phyloP scores from a whole-genome alignment of 169 alveolate genomes.

The Eimeria maxima region DNA sequence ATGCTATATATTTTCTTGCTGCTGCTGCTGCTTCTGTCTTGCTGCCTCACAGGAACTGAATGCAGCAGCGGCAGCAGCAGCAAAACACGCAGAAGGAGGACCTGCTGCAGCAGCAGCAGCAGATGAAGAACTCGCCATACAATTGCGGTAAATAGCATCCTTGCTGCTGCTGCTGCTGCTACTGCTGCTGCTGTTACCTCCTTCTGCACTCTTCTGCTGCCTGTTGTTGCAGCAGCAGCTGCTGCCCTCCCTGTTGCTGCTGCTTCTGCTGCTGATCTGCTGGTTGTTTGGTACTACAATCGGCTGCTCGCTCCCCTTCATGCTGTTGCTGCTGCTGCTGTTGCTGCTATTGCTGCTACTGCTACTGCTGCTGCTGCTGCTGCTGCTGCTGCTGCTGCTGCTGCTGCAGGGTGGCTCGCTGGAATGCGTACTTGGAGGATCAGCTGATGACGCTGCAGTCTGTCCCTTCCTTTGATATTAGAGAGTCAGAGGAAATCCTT shows the following conservation, averaged over 20 bases:
- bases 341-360: not conserved
- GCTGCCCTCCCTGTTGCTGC: not conserved
- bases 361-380: conserved; percentile 3
- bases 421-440: conserved; percentile 57
- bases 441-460: conserved; percentile 31
- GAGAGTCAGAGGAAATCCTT: conserved; percentile 11
- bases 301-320: not conserved
- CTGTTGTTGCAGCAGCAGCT: not conserved
- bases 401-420: conserved; percentile 62
- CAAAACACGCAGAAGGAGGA: not conserved
- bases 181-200: too few species aligned
- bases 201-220: not conserved
- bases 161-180: conserved; percentile 26
- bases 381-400: conserved; percentile 41
- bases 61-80: conserved; percentile 49
- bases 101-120: not conserved
- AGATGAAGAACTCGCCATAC: conserved; percentile 22
- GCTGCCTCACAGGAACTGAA: conserved; percentile 25
- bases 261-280: conserved; percentile 16
- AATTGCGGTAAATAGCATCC: not conserved
- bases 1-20: not conserved
- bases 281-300: not conserved
- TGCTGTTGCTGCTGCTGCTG: not conserved
- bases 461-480: conserved; percentile 53
- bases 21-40: not conserved